Evolutionary conservation across 2,329 filamentous ascomycete genomes (phyloP).

Genomic region (Calonectria hongkongensis): DNA sequence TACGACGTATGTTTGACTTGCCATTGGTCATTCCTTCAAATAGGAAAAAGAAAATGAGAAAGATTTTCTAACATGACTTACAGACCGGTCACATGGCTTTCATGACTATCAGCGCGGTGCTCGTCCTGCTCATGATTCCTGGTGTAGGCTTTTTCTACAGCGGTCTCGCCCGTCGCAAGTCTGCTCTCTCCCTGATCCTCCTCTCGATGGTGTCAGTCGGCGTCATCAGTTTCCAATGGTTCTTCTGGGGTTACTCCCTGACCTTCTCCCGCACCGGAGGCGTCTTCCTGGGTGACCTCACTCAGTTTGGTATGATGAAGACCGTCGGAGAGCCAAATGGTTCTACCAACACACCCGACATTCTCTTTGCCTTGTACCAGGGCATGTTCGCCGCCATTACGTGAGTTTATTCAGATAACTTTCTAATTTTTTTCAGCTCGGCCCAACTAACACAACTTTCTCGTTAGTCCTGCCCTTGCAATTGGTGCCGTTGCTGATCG

Average conservation of each 20-base stretch:
- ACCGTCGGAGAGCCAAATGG: slow-evolving; percentile 86
- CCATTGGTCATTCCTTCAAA: background rate
- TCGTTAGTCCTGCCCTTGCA: slow-evolving; percentile 70
- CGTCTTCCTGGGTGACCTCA: slow-evolving; percentile 85
- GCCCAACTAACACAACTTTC: slow-evolving; percentile 32
- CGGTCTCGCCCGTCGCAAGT: slow-evolving; percentile 91
- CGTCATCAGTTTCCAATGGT: slow-evolving; percentile 93
- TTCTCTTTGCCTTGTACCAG: slow-evolving; percentile 90
- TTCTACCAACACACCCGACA: slow-evolving; percentile 82
- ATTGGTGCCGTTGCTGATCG: slow-evolving; percentile 78
- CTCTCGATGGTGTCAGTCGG: slow-evolving; percentile 87
- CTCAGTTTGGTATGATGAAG: slow-evolving; percentile 87
- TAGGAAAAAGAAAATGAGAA: no score
- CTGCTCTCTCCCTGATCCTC: slow-evolving; percentile 89
- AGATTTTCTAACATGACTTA: background rate
- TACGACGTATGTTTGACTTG: slow-evolving; percentile 78
- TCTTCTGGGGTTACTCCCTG: slow-evolving; percentile 95
- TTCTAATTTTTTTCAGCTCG: slow-evolving; percentile 11
- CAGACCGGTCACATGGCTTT: slow-evolving; percentile 89
- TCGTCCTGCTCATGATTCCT: slow-evolving; percentile 94
- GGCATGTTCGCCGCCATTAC: slow-evolving; percentile 94
- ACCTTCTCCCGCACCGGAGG: slow-evolving; percentile 88
- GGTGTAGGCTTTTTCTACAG: slow-evolving; percentile 97
- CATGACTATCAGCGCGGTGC: slow-evolving; percentile 84
- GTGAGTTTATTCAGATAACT: slow-evolving; percentile 68